These are phyloP conservation scores for Metarhizium humberi DNA, from an alignment of 2,329 filamentous ascomycete species.

Conservation along the genomic window DNA sequence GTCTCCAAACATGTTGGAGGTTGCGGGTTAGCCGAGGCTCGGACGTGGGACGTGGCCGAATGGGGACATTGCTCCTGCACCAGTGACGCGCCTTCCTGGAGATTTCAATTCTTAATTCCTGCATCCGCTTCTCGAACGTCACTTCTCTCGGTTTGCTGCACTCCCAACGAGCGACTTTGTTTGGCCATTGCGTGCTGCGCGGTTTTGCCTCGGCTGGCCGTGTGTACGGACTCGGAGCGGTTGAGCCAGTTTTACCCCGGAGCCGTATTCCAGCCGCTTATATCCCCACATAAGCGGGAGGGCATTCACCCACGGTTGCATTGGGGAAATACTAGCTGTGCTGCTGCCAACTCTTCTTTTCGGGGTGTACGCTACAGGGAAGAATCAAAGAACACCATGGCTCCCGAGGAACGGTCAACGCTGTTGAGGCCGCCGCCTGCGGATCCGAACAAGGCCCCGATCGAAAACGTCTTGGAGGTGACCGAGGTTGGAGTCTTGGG, in stretches of 20 bases:
- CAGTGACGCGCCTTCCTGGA: neutral
- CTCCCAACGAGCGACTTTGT: too few relatives aligned
- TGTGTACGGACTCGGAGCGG: too few relatives aligned
- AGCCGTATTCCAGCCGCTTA: neutral
- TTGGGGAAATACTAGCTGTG: neutral
- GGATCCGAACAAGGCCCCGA: constrained; percentile 63
- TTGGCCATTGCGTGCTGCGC: too few relatives aligned
- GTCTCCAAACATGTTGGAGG: too few relatives aligned
- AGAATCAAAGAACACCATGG: neutral
- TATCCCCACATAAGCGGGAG: neutral
- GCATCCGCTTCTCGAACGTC: too few relatives aligned
- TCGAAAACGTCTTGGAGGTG: constrained; percentile 84
- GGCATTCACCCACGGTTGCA: neutral
- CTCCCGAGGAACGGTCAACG: constrained; percentile 23
- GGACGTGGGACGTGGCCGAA: neutral
- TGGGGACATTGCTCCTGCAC: neutral
- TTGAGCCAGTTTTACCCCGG: neutral
- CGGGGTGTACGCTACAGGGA: neutral
- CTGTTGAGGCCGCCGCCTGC: constrained; percentile 60
- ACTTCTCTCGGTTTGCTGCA: too few relatives aligned
- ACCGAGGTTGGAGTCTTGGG: constrained; percentile 69
- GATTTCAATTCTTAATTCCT: neutral
- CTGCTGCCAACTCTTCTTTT: neutral
- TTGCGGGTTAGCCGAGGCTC: neutral
- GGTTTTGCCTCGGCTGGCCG: too few relatives aligned